Evolutionary conservation across 2,329 filamentous ascomycete genomes (phyloP).

Genomic region (Penicillium sp.): DNA sequence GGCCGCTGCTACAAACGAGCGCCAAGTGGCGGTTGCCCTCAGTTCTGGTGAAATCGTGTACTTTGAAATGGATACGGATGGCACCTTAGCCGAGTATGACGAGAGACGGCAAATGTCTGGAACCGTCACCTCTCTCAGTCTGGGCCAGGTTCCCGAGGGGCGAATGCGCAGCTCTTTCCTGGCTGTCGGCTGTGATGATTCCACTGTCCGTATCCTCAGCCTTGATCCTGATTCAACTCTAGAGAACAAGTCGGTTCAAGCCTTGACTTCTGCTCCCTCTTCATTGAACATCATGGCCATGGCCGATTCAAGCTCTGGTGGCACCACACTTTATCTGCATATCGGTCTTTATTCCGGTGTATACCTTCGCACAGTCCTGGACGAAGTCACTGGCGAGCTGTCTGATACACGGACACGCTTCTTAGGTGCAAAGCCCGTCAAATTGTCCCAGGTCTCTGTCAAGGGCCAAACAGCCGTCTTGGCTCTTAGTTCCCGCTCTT

Average conservation of each 20-base stretch:
- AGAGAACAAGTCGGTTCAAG: constrained; percentile 92
- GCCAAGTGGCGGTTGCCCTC: constrained; percentile 88
- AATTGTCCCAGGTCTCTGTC: constrained; percentile 86
- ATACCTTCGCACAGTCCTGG: constrained; percentile 89
- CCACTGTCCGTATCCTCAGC: constrained; percentile 88
- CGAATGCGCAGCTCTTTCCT: constrained; percentile 85
- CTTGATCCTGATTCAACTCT: constrained; percentile 86
- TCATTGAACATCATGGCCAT: constrained; percentile 90
- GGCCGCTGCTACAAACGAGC: constrained; percentile 86
- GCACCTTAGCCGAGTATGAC: constrained; percentile 87
- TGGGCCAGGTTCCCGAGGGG: constrained; percentile 89
- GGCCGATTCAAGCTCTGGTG: constrained; percentile 87
- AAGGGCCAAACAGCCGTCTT: constrained; percentile 81
- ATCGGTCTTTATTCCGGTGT: constrained; percentile 95
- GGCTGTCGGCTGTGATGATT: constrained; percentile 95
- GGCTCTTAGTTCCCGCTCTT: constrained; percentile 88
- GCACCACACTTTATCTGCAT: constrained; percentile 86
- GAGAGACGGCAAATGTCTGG: constrained; percentile 94
- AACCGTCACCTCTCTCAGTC: constrained; percentile 89
- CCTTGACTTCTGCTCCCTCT: constrained; percentile 84
- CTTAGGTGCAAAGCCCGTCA: constrained; percentile 83
- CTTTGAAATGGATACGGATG: constrained; percentile 94
- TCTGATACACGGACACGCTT: constrained; percentile 95
- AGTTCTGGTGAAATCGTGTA: constrained; percentile 97
- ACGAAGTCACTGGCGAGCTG: constrained; percentile 92